Base-by-base conservation (phyloP, 1,284 basidiomycete genomes). In the Heterobasidion annosum region DNA sequence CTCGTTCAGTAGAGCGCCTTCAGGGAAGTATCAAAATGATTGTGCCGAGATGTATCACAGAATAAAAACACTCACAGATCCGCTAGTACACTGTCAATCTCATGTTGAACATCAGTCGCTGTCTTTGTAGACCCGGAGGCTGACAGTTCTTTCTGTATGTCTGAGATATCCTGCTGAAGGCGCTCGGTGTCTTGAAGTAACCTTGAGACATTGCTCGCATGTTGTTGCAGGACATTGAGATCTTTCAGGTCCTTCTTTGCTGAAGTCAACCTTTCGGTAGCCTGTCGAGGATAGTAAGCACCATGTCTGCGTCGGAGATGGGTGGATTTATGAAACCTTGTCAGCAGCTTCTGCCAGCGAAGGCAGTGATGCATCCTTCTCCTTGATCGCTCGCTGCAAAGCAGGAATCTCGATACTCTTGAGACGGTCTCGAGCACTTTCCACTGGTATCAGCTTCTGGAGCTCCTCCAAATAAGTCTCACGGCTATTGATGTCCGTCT, bases 21-120 rank as follows among this genome's bases (percentile, higher is more conserved):
- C 25, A n/a, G 35, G 12, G 8, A 37, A 7, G 48, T 47, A n/a
- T 48, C 18, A 33, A 16, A 55, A 37, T 35, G 47, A 32, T 46
- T 52, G 13, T 49, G 1, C 50, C 16, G n/a, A 51, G 15, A 15
- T 4, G 53, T 57, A 4, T 25, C 25, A 25, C 12, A 40, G 37
- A 40, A 32, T 43, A 53, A 35, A 51, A 25, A 51, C 19, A 69
- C 85, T 62, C 60, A 96, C 93, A 93, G 76, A 53, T 87, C 74
- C 16, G 68, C 69, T 1, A 77, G 73, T 35, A 93, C 63, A 4
- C 70, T 69, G 53, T 88, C 81, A 7, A 95, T 72, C 62, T 94
- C 85, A 25, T 65, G 70, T 65, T 96, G 89, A 2, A 97, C 85
- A 51, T 94, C 92, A 50, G 93, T 90, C 1, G 82, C 79, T 0